Percentiles rank a stretch among this genome's conserved stretches.
phyloP scores from a whole-genome alignment of 176 grass and related monocot genomes.

The Aegilops sharonensis region DNA sequence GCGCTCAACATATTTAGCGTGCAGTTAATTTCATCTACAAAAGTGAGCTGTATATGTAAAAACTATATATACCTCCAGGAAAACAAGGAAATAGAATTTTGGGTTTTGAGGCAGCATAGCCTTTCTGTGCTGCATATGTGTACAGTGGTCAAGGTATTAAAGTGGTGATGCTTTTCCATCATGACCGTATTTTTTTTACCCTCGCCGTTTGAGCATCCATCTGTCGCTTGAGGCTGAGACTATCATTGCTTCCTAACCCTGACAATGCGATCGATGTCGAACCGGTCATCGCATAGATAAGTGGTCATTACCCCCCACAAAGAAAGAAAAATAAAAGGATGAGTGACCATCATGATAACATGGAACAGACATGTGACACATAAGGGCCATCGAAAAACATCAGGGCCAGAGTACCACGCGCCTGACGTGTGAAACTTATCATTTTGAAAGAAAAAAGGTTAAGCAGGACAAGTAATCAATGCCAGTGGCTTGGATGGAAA shows the following conservation, averaged over 20 bases:
- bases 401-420: too few species aligned
- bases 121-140: background rate
- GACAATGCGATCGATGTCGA: conserved; percentile 1
- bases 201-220: background rate
- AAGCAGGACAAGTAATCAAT: too few species aligned
- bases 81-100: background rate
- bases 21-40: conserved; percentile 10
- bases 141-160: background rate
- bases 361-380: background rate
- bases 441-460: too few species aligned
- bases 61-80: background rate
- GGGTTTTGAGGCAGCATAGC: background rate
- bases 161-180: background rate
- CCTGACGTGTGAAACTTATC: too few species aligned
- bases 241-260: background rate
- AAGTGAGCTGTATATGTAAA: conserved; percentile 20
- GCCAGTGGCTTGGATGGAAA: too few species aligned
- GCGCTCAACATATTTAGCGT: too few species aligned
- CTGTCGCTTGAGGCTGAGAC: background rate
- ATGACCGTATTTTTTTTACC: background rate
- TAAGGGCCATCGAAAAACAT: too few species aligned
- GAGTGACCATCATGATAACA: background rate
- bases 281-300: conserved; percentile 7
- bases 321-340: too few species aligned
- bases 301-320: background rate